Evolutionary conservation across 345 rosid species (phyloP).

Genomic region (Raphanus raphanistrum): DNA sequence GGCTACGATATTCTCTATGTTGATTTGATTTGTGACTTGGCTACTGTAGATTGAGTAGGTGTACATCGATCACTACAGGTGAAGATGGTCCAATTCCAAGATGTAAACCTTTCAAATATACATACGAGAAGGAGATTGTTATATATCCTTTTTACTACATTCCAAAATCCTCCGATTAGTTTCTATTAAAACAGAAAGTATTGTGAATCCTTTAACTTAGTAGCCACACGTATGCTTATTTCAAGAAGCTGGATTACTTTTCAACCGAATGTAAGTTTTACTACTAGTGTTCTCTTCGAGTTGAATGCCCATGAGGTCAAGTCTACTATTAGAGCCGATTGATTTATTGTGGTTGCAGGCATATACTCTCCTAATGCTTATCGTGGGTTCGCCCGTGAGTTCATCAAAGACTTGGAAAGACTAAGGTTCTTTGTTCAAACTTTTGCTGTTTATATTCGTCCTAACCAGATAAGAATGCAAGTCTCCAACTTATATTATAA

Average conservation of each 20-base stretch:
- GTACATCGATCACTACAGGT: conserved; percentile 86
- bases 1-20: not conserved
- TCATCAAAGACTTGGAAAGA: conserved; percentile 95
- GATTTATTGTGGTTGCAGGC: conserved; percentile 46
- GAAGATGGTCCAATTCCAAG: conserved; percentile 97
- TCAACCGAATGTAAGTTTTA: conserved; percentile 85
- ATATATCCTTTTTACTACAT: conserved; percentile 77
- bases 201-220: conserved; percentile 58
- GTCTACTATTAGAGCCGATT: not conserved
- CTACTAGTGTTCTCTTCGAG: not conserved
- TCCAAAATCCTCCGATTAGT: not conserved
- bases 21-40: not conserved
- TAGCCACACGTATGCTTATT: conserved; percentile 82
- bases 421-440: conserved; percentile 46
- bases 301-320: not conserved
- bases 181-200: not conserved
- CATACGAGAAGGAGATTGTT: conserved; percentile 95
- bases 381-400: conserved; percentile 96
- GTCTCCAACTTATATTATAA: not conserved
- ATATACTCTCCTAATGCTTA: conserved; percentile 96
- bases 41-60: conserved; percentile 69
- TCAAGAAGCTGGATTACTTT: conserved; percentile 94
- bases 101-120: conserved; percentile 94
- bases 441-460: not conserved
- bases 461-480: not conserved